These are phyloP conservation scores for Fusarium nematophilum DNA, from an alignment of 2,329 filamentous ascomycete genomes.

Conservation along the genomic window DNA sequence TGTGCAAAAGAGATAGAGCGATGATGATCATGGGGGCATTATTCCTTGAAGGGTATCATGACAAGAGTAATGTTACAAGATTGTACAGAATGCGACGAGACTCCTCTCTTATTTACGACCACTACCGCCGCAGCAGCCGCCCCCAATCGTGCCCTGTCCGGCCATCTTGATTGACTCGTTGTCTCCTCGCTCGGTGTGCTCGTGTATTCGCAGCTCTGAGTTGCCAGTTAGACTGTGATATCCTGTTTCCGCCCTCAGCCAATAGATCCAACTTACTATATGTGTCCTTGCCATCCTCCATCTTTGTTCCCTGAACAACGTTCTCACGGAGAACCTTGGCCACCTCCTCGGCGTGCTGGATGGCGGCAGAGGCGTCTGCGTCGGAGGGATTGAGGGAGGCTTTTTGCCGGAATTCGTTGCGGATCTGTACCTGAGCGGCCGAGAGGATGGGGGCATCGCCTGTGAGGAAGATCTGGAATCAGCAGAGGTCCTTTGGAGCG, in stretches of 20 bases:
- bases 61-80: conserved; percentile 45
- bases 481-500: neutral
- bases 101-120: conserved; percentile 43
- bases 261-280: conserved; percentile 66
- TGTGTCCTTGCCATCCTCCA: conserved; percentile 55
- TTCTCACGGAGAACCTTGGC: conserved; percentile 84
- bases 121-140: conserved; percentile 47
- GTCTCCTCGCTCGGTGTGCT: conserved; percentile 90
- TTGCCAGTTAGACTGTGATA: conserved; percentile 4
- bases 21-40: conserved; percentile 33
- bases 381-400: conserved; percentile 67
- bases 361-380: conserved; percentile 69
- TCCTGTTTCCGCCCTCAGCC: neutral
- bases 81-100: conserved; percentile 38
- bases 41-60: conserved; percentile 48
- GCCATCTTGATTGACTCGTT: conserved; percentile 88
- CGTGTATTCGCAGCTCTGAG: conserved; percentile 88
- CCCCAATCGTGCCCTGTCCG: conserved; percentile 48
- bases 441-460: conserved; percentile 76
- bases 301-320: conserved; percentile 82
- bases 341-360: conserved; percentile 85
- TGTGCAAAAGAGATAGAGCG: conserved; percentile 25
- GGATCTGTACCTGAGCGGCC: conserved; percentile 79
- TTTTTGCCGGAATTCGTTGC: conserved; percentile 78
- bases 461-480: conserved; percentile 49